Percentiles rank a stretch among this genome's conserved stretches.
phyloP scores from a whole-genome alignment of 306 rosid species.

The Purshia tridentata region DNA sequence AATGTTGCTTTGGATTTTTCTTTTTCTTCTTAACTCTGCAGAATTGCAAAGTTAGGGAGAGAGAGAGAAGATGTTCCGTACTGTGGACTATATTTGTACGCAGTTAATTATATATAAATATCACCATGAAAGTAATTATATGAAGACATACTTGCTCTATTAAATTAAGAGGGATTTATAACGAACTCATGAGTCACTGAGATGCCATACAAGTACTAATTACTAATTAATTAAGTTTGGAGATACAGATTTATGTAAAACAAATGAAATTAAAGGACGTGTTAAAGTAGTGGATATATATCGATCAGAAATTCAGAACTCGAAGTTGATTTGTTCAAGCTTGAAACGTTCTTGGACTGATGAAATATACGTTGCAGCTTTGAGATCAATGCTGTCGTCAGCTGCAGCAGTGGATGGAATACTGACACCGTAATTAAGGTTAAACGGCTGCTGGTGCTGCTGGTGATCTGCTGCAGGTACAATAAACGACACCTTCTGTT shows the following conservation, averaged over 20 bases:
- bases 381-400: slow-evolving; percentile 64
- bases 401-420: slow-evolving; percentile 22
- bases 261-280: neutral
- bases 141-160: no score
- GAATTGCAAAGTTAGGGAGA: no score
- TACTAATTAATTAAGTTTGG: neutral
- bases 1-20: neutral
- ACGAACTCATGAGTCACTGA: no score
- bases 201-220: no score
- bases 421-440: slow-evolving; percentile 21
- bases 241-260: neutral
- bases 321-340: slow-evolving; percentile 48
- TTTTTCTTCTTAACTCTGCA: neutral
- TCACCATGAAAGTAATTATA: no score
- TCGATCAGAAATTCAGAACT: no score
- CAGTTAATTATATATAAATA: no score
- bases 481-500: slow-evolving; percentile 42
- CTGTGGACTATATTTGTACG: no score
- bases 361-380: slow-evolving; percentile 63
- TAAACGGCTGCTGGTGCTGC: neutral
- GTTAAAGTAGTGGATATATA: no score
- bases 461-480: slow-evolving; percentile 20
- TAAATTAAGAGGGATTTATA: no score
- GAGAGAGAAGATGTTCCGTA: no score
- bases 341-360: slow-evolving; percentile 61